Conservation (phyloP, 352 stramenopile species). For the Peronospora destructor region DNA sequence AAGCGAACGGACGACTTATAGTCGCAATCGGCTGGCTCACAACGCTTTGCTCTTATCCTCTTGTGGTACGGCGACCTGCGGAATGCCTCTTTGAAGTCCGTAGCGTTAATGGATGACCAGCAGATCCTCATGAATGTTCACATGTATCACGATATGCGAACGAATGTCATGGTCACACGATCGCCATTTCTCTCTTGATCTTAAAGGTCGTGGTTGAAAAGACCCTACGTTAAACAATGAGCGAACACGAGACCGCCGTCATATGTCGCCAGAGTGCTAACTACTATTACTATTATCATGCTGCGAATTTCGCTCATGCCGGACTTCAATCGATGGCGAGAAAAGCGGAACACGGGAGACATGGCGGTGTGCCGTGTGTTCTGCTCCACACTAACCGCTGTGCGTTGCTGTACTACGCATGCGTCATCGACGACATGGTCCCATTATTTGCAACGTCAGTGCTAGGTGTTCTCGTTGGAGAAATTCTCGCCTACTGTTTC, state of each 20-base stretch:
- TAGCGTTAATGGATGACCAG: no score
- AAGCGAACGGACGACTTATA: neutral
- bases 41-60: conserved; percentile 8
- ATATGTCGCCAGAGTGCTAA: conserved; percentile 23
- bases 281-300: conserved; percentile 24
- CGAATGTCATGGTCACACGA: neutral
- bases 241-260: conserved; percentile 16
- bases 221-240: conserved; percentile 2
- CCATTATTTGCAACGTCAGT: conserved; percentile 40
- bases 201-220: neutral
- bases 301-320: conserved; percentile 23
- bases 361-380: conserved; percentile 31
- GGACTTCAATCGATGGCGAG: conserved; percentile 33
- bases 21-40: conserved; percentile 5
- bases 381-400: conserved; percentile 29
- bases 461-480: conserved; percentile 29
- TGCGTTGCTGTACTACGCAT: conserved; percentile 36
- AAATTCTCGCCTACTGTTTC: conserved; percentile 33
- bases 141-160: neutral
- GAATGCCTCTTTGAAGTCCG: conserved; percentile 1
- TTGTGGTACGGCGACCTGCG: conserved; percentile 19
- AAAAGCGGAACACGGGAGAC: conserved; percentile 24
- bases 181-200: conserved; percentile 12
- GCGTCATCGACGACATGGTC: conserved; percentile 38
- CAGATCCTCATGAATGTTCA: conserved; percentile 12